Base-by-base conservation (phyloP, 2,329 filamentous ascomycete genomes). In the Ophiocordyceps sinensis region DNA sequence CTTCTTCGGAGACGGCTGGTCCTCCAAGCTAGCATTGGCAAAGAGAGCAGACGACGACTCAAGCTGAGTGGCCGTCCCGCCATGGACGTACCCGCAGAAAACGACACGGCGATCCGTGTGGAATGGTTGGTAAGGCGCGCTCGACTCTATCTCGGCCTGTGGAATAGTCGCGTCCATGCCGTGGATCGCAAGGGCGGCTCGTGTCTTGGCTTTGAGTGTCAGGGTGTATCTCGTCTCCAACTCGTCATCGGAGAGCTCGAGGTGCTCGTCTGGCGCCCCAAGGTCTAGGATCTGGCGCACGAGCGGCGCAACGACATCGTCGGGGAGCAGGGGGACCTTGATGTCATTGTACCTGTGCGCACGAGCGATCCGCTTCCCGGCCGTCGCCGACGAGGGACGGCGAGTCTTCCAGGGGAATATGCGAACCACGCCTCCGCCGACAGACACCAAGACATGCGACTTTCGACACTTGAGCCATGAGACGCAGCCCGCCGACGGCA, bases 61-160 rank as follows among this genome's bases (percentile, higher is more conserved):
- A 11, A 59, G 38, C 15, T 58, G 51, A 30, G 60, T 50, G 3
- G 60, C 57, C 35, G 49, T 45, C 40, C 50, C 57, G 40, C 17
- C 35, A 9, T 51, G 47, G 30, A 54, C 61, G 54, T 81, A 84
- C 35, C 86, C 73, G 49, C 79, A 83, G 26, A 95, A 67, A n/a
- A 72, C 76, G 36, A 96, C 84, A 3, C 89, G 77, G 41, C 78
- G 75, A 54, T 96, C 88, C 0, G 88, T 91, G 57, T 96, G 89
- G 65, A 96, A 95, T 1, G 91, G 89, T 53, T 94, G 88, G 52
- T 94, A 96, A 2, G 89, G 86, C 5, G 88, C 84, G 54, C 89
- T 95, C 2, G 89, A 94, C 56, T 98, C 91, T 48, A 94, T 93
- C 65, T 95, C 88, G 6, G 85, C 86, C 48, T 80, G 75, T 1